phyloP scores from a whole-genome alignment of 805 yeast species.

The Metschnikowia koreensis region DNA sequence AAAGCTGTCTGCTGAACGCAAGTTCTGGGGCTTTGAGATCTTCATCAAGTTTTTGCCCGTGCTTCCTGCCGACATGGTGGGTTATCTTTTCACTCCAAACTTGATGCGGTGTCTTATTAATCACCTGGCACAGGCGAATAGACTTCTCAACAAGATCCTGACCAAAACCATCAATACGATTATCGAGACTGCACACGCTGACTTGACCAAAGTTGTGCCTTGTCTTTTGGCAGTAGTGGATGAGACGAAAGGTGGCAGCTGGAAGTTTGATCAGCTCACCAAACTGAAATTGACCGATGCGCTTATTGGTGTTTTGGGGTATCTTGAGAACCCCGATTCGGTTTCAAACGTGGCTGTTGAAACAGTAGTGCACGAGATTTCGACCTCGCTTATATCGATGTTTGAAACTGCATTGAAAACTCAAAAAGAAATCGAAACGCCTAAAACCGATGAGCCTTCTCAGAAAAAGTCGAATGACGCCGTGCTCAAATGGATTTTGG shows the following conservation, averaged over 20 bases:
- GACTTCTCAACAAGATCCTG: conserved; percentile 68
- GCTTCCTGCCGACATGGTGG: conserved; percentile 20
- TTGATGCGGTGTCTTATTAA: conserved; percentile 70
- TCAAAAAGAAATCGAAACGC: conserved; percentile 14
- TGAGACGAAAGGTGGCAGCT: conserved; percentile 46
- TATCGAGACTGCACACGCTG: conserved; percentile 33
- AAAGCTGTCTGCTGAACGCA: conserved; percentile 79
- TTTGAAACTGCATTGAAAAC: conserved; percentile 24
- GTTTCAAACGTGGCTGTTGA: conserved; percentile 14
- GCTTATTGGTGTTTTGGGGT: conserved; percentile 26
- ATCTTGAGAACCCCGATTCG: conserved; percentile 15
- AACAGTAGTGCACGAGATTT: conserved; percentile 20
- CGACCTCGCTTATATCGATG: conserved; percentile 23
- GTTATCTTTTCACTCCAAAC: conserved; percentile 54
- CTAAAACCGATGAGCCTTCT: conserved; percentile 16
- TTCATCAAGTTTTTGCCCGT: conserved; percentile 47
- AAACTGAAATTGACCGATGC: conserved; percentile 63
- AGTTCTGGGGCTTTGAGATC: conserved; percentile 81
- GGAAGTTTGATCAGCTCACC: conserved; percentile 74
- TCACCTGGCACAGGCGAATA: conserved; percentile 65
- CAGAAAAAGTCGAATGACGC: conserved; percentile 29
- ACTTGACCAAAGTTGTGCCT: conserved; percentile 40
- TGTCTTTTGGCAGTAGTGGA: conserved; percentile 27
- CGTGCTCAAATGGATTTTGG: conserved; percentile 58
- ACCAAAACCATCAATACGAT: conserved; percentile 48